A percentile compares a stretch with the other conserved stretches of the same genome.
Conservation (phyloP, 1,284 basidiomycete species). For the Microbotryomycetes sp. region DNA sequence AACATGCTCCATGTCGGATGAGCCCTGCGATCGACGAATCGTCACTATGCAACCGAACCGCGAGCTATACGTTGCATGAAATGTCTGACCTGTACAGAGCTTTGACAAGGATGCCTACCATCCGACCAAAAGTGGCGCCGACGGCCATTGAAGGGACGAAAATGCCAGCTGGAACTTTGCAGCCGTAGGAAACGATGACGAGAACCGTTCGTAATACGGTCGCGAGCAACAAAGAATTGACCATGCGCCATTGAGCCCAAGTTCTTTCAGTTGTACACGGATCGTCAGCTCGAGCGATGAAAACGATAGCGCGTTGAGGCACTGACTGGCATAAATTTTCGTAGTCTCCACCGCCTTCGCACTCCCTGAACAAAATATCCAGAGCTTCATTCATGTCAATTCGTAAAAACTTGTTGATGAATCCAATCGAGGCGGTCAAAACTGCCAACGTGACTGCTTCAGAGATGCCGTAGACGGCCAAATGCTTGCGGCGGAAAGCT, state of each 20-base stretch:
- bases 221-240: conserved; percentile 83
- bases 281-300: not conserved
- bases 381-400: conserved; percentile 98
- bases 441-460: conserved; percentile 83
- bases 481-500: conserved; percentile 82
- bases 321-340: conserved; percentile 90
- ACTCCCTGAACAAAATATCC: conserved; percentile 93
- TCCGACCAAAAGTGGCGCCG: conserved; percentile 88
- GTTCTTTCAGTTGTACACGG: conserved; percentile 49
- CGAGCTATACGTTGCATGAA: not conserved
- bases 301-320: not conserved
- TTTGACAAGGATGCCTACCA: conserved; percentile 92
- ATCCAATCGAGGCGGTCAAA: conserved; percentile 84
- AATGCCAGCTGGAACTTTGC: conserved; percentile 94
- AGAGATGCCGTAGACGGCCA: conserved; percentile 72
- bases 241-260: conserved; percentile 87
- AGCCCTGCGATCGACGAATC: conserved; percentile 49
- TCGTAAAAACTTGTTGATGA: conserved; percentile 87
- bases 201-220: conserved; percentile 79
- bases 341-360: conserved; percentile 86
- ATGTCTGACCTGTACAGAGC: conserved; percentile 67
- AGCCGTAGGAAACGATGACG: conserved; percentile 89
- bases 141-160: conserved; percentile 98
- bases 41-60: not conserved
- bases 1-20: conserved; percentile 80